Percentiles rank a stretch among this genome's conserved stretches.
Conservation (phyloP, 2,329 filamentous ascomycete species). For the Fusarium xylarioides region DNA sequence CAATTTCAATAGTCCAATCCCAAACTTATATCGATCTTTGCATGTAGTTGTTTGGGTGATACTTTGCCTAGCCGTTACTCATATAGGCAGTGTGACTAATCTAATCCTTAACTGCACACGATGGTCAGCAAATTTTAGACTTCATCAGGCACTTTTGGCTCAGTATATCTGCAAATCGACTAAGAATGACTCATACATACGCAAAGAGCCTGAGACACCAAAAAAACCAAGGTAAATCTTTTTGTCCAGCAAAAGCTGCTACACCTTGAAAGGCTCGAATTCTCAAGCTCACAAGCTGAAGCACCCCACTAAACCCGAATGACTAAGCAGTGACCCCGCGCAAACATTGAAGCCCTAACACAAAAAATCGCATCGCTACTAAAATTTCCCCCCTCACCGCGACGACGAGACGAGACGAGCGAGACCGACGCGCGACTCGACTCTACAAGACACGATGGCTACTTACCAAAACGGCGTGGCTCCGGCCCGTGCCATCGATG, state of each 20-base stretch:
- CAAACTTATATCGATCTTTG: slow-evolving; percentile 1
- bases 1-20: slow-evolving; percentile 4
- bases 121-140: slow-evolving; percentile 31
- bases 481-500: slow-evolving; percentile 69
- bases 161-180: slow-evolving; percentile 29
- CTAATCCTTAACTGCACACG: slow-evolving; percentile 10
- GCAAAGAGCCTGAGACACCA: slow-evolving; percentile 4
- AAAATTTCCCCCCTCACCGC: slow-evolving; percentile 50
- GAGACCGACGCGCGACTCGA: slow-evolving; percentile 44
- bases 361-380: slow-evolving; percentile 42
- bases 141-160: slow-evolving; percentile 12
- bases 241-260: slow-evolving; percentile 4
- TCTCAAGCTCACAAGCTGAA: slow-evolving; percentile 17
- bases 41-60: slow-evolving; percentile 16
- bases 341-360: slow-evolving; percentile 50
- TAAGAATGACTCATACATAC: slow-evolving; percentile 43
- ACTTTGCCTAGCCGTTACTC: slow-evolving; percentile 22
- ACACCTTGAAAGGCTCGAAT: slow-evolving; percentile 11
- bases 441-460: slow-evolving; percentile 60
- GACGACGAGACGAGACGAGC: slow-evolving; percentile 41
- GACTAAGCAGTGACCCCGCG: slow-evolving; percentile 22
- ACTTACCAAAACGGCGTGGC: slow-evolving; percentile 69
- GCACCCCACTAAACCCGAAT: slow-evolving; percentile 39
- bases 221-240: slow-evolving; percentile 4
- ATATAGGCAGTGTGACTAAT: slow-evolving; percentile 39